These are phyloP conservation scores for Populus hybrid DNA, from an alignment of 441 rosid species.

Conservation along the genomic window DNA sequence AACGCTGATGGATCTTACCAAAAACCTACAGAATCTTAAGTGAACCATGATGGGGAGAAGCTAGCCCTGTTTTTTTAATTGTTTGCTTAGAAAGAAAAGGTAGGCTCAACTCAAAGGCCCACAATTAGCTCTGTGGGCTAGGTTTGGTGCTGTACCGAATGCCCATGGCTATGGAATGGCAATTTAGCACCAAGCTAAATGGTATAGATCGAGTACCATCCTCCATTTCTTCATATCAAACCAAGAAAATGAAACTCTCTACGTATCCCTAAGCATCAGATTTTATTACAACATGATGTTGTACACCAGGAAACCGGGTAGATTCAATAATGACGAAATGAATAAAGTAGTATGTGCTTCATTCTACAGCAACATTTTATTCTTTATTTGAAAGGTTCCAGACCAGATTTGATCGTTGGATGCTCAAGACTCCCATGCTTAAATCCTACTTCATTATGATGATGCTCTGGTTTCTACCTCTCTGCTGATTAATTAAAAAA, in stretches of 20 bases:
- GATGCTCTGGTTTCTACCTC: background rate
- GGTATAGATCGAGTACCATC: background rate
- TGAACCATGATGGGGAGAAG: background rate
- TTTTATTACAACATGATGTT: background rate
- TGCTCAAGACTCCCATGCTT: background rate
- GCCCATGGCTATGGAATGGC: background rate
- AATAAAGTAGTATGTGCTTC: background rate
- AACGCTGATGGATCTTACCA: background rate
- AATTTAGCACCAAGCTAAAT: background rate
- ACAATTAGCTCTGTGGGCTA: background rate
- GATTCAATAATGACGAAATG: background rate
- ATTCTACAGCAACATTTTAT: background rate
- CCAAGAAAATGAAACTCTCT: no score
- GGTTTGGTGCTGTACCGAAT: background rate
- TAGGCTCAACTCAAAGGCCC: background rate
- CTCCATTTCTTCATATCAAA: background rate
- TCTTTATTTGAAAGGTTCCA: background rate
- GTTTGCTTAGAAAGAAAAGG: background rate
- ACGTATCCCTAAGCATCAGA: background rate
- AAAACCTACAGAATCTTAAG: background rate
- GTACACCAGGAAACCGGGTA: background rate
- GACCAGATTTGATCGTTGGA: background rate
- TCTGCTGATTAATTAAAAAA: background rate
- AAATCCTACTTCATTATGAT: background rate
- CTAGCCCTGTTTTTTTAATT: background rate